phyloP scores from a whole-genome alignment of 768 basidiomycete species.

The Stropharia rugosoannulata region DNA sequence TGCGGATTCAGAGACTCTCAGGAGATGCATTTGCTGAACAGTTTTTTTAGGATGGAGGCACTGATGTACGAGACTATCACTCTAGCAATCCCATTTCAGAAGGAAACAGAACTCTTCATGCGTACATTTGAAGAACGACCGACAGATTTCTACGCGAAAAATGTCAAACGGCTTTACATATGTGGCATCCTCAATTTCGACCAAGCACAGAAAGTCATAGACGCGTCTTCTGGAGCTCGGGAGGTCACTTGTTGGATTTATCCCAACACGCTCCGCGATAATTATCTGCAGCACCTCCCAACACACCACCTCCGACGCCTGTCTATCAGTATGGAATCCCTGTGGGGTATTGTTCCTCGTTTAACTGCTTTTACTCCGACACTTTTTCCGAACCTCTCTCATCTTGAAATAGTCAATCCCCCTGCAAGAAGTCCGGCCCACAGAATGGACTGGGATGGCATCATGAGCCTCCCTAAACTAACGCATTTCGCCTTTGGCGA shows the following conservation, averaged over 20 bases:
- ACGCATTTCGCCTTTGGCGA: conserved; percentile 32
- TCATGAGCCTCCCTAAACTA: conserved; percentile 24
- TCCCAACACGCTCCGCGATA: conserved; percentile 2
- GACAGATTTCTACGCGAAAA: conserved; percentile 25
- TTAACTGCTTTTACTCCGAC: conserved; percentile 2
- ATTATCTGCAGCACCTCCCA: conserved; percentile 4
- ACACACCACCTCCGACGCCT: conserved; percentile 16
- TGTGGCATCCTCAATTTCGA: conserved; percentile 18
- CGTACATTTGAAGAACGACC: conserved; percentile 27
- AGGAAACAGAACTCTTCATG: conserved; percentile 22
- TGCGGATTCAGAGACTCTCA: conserved; percentile 9
- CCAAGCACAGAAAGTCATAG: conserved; percentile 20
- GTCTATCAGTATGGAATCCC: conserved; percentile 19
- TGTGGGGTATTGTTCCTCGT: conserved; percentile 10
- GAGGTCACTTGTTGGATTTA: conserved; percentile 28
- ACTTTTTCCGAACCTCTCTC: conserved; percentile 23
- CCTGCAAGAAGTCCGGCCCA: conserved; percentile 1
- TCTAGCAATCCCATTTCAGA: conserved; percentile 17
- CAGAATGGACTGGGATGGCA: conserved; percentile 25
- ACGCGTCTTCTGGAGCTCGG: conserved; percentile 24
- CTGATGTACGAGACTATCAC: conserved; percentile 31
- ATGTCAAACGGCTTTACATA: conserved; percentile 26
- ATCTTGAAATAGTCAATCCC: conserved; percentile 30
- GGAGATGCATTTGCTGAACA: background rate
- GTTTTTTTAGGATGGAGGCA: conserved; percentile 27